Conservation (phyloP, 2,329 filamentous ascomycete genomes). For the Microcyclospora pomicola region DNA sequence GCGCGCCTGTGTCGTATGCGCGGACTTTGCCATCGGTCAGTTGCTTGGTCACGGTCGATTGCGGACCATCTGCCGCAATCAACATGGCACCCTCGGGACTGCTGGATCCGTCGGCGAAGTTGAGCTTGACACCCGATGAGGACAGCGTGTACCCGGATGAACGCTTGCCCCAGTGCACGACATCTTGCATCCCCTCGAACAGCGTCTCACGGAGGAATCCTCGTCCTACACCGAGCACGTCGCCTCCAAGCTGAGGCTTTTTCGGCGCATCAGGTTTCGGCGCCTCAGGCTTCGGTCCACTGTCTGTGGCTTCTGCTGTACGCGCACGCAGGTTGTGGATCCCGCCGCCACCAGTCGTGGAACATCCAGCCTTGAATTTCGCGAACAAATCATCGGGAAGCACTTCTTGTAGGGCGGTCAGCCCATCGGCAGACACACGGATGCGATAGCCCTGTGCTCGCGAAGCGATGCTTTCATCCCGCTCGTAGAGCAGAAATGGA, state of each 20-base stretch:
- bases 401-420: slow-evolving; percentile 47
- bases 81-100: slow-evolving; percentile 46
- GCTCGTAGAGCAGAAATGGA: slow-evolving; percentile 29
- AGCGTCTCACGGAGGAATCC: slow-evolving; percentile 51
- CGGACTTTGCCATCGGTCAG: slow-evolving; percentile 44
- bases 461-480: slow-evolving; percentile 37
- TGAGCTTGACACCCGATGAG: slow-evolving; percentile 37
- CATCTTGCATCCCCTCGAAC: slow-evolving; percentile 40
- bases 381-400: slow-evolving; percentile 32
- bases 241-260: slow-evolving; percentile 28
- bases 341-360: slow-evolving; percentile 45
- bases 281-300: no score
- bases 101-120: slow-evolving; percentile 47
- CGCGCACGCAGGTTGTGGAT: slow-evolving; percentile 39
- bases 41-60: slow-evolving; percentile 47
- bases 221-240: slow-evolving; percentile 47
- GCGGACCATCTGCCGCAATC: slow-evolving; percentile 49
- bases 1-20: slow-evolving; percentile 48
- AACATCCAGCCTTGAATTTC: slow-evolving; percentile 45
- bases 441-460: slow-evolving; percentile 51
- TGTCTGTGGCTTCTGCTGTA: slow-evolving; percentile 33
- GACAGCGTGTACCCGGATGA: slow-evolving; percentile 47
- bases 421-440: slow-evolving; percentile 41
- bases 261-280: no score
- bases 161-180: slow-evolving; percentile 42